Evolutionary conservation across 2,329 filamentous ascomycete species (phyloP).

Genomic region (Chaetomiaceae sp.): DNA sequence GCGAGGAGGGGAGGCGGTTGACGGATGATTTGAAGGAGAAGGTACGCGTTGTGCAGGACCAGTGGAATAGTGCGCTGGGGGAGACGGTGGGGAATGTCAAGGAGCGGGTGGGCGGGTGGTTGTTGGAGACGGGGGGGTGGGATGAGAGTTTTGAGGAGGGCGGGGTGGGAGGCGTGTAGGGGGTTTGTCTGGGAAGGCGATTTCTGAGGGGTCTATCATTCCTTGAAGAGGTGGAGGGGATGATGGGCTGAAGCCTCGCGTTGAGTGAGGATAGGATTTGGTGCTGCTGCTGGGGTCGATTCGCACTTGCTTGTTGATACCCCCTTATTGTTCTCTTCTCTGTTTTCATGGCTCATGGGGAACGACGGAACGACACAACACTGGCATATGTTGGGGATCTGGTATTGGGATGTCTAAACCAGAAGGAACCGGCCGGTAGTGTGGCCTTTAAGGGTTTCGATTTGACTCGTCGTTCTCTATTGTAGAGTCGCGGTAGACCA

Average conservation of each 20-base stretch:
- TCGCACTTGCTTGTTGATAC: constrained; percentile 20
- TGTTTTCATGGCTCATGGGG: neutral
- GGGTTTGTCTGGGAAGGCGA: neutral
- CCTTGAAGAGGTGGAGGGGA: neutral
- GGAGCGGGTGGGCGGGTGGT: constrained; percentile 64
- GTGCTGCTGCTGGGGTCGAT: neutral
- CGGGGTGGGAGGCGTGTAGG: constrained; percentile 42
- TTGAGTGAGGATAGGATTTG: neutral
- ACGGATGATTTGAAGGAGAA: constrained; percentile 91
- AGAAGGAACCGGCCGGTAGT: no score
- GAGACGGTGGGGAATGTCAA: constrained; percentile 67
- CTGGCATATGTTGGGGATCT: neutral
- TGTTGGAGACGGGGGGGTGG: constrained; percentile 78
- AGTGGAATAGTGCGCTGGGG: constrained; percentile 85
- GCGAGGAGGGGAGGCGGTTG: constrained; percentile 62
- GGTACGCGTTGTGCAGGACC: constrained; percentile 81
- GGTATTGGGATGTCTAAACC: neutral
- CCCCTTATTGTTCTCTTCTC: constrained; percentile 8
- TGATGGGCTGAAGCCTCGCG: neutral
- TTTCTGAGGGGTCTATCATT: neutral
- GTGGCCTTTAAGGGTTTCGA: no score
- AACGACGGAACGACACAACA: constrained; percentile 1
- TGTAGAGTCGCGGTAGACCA: no score
- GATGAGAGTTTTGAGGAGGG: constrained; percentile 66
- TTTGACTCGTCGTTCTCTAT: no score